phyloP scores from a whole-genome alignment of 805 yeast genomes.

The Citeromyces matritensis region DNA sequence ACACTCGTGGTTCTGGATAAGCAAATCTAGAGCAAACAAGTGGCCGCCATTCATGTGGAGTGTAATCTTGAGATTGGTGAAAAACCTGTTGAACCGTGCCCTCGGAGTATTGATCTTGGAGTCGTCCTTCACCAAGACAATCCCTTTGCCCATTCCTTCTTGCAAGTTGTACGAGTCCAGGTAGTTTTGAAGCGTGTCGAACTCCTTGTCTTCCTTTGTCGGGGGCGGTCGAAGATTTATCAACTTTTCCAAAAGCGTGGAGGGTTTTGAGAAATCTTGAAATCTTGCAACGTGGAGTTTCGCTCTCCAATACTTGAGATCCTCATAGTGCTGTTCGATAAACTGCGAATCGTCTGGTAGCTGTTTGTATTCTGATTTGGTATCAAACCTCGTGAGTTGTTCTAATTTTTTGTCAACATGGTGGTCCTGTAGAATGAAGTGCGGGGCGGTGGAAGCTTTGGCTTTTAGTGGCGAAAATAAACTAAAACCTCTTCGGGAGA shows the following conservation, averaged over 20 bases:
- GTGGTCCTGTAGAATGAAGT: no score
- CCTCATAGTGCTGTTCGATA: conserved; percentile 31
- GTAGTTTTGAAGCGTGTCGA: conserved; percentile 1
- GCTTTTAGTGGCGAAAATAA: no score
- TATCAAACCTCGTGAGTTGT: no score
- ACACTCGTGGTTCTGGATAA: conserved; percentile 30
- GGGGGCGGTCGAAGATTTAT: conserved; percentile 20
- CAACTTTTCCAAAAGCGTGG: conserved; percentile 15
- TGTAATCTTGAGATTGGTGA: conserved; percentile 24
- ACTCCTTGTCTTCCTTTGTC: conserved; percentile 10
- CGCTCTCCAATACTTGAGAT: conserved; percentile 17
- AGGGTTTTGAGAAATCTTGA: conserved; percentile 12
- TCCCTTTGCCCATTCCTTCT: conserved; percentile 5
- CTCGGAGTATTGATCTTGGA: conserved; percentile 3
- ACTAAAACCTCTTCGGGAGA: no score
- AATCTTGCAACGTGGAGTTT: conserved; percentile 17
- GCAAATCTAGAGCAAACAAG: conserved; percentile 39
- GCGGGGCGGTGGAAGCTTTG: no score
- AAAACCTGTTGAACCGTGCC: conserved; percentile 15
- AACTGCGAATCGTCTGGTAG: conserved; percentile 38
- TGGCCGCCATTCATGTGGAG: conserved; percentile 41
- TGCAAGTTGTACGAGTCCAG: conserved; percentile 4
- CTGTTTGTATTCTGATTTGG: no score
- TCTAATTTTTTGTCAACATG: no score
- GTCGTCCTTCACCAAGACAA: no score